These are phyloP conservation scores for Boletus pseudopeckii DNA, from an alignment of 768 basidiomycete genomes.

Conservation along the genomic window DNA sequence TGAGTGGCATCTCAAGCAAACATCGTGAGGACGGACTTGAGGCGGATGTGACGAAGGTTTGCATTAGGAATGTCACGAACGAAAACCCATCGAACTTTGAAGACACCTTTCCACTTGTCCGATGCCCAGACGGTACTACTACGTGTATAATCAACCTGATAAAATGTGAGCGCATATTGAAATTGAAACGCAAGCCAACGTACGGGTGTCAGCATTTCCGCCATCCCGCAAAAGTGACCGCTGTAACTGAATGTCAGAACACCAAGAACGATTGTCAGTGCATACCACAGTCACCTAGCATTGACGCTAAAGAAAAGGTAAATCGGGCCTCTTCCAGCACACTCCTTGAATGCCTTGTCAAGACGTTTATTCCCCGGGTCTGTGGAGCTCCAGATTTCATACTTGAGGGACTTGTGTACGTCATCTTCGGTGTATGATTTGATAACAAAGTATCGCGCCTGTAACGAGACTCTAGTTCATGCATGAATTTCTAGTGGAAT, in stretches of 20 bases:
- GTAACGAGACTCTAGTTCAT: conserved; percentile 6
- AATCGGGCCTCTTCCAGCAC: conserved; percentile 86
- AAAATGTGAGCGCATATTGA: background rate
- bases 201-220: conserved; percentile 95
- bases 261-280: background rate
- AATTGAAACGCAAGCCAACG: conserved; percentile 19
- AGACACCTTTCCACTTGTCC: conserved; percentile 99
- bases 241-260: conserved; percentile 37
- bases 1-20: conserved; percentile 14
- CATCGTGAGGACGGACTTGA: conserved; percentile 50
- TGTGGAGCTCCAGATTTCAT: conserved; percentile 97
- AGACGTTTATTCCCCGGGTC: conserved; percentile 96
- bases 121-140: conserved; percentile 98
- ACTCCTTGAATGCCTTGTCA: conserved; percentile 96
- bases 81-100: conserved; percentile 97
- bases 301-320: conserved; percentile 99
- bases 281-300: conserved; percentile 51
- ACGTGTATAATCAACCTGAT: conserved; percentile 83
- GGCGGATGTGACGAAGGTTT: conserved; percentile 82
- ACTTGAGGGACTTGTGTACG: conserved; percentile 96
- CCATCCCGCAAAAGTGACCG: conserved; percentile 98
- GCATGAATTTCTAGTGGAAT: background rate
- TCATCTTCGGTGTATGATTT: conserved; percentile 99
- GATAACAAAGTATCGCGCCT: conserved; percentile 96
- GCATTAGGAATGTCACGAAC: conserved; percentile 94